Base-by-base conservation (phyloP, 164 flowering plant genomes). In the Cinnamomum chago region DNA sequence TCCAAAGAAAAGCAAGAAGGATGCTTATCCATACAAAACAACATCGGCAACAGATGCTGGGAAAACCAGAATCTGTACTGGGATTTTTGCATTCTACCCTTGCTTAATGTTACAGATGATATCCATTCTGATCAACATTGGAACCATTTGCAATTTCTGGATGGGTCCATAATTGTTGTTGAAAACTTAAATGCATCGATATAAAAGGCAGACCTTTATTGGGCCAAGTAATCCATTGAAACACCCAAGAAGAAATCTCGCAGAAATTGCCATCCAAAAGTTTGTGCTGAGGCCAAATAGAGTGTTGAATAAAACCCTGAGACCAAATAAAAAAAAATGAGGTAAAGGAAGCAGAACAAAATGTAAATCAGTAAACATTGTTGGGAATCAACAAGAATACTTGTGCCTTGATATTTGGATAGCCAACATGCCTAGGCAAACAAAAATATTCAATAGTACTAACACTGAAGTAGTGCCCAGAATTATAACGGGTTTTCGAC, bases 201-300 rank as follows among this genome's bases (percentile, higher is more conserved):
- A 13, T 25, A 28, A 6, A 27, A 13, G 10, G 7, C 33, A 66
- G 76, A 90, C 96, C 90, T 83, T 89, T 64, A 89, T 81, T 73
- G 97, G 91, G 58, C 98, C 96, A 76, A 93, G 87, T 78, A 90
- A n/a, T 13, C 93, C 90, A 77, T 84, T 87, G 67, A 89, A 78
- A 76, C 81, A 67, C 73, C 98, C 98, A 65, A 89, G 89, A 68
- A 90, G 87, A 84, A 90, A 92, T 80, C 98, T 86, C 58, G 81
- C 82, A 10, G 72, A 7, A 64, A 93, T 70, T 3, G 95, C 97
- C 97, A 93, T 90, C 95, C 94, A 92, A 73, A 80, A 89, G 73
- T 80, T 93, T 50, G 81, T 60, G 76, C 95, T 90, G 33, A 93
- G 88, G 22, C 95, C 98, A 84, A 91, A 93, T 12, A 91, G 83